These are phyloP conservation scores for Lathyrus sativus DNA, from an alignment of 306 rosid genomes.

Conservation along the genomic window DNA sequence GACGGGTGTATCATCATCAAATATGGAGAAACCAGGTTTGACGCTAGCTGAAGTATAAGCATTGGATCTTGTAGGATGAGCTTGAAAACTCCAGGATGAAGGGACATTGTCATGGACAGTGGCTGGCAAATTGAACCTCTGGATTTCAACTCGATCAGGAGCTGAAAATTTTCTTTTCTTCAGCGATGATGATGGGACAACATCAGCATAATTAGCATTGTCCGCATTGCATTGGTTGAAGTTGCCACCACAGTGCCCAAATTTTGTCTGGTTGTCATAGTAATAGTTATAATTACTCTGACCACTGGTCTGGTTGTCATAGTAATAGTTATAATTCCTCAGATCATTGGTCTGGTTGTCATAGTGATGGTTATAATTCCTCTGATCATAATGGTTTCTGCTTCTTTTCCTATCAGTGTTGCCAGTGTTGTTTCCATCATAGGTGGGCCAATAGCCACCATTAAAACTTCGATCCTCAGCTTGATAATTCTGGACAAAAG, in stretches of 20 bases:
- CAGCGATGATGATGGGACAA: conserved; percentile 49
- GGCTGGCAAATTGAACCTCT: conserved; percentile 55
- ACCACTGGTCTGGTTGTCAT: conserved; percentile 20
- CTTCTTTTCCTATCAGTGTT: conserved; percentile 53
- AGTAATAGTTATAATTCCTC: conserved; percentile 43
- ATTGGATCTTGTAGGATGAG: conserved; percentile 51
- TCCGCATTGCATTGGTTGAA: conserved; percentile 38
- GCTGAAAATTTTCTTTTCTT: conserved; percentile 79
- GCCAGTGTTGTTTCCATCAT: conserved; percentile 47
- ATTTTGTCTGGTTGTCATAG: conserved; percentile 44
- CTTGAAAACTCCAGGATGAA: conserved; percentile 43
- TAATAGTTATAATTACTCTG: conserved; percentile 8
- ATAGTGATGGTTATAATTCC: conserved; percentile 45
- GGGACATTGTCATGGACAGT: conserved; percentile 41
- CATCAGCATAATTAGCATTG: conserved; percentile 47
- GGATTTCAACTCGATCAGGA: conserved; percentile 64
- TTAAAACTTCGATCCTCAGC: conserved; percentile 50
- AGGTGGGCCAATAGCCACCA: conserved; percentile 55
- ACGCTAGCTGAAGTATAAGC: conserved; percentile 52
- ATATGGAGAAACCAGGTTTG: conserved; percentile 60
- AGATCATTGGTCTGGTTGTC: conserved; percentile 42
- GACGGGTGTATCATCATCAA: conserved; percentile 72
- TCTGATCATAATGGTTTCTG: conserved; percentile 47
- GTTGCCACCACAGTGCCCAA: conserved; percentile 44
- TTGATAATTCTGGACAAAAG: conserved; percentile 55